Conservation (phyloP, 176 grass and related monocot genomes). For the Phragmites australis region DNA sequence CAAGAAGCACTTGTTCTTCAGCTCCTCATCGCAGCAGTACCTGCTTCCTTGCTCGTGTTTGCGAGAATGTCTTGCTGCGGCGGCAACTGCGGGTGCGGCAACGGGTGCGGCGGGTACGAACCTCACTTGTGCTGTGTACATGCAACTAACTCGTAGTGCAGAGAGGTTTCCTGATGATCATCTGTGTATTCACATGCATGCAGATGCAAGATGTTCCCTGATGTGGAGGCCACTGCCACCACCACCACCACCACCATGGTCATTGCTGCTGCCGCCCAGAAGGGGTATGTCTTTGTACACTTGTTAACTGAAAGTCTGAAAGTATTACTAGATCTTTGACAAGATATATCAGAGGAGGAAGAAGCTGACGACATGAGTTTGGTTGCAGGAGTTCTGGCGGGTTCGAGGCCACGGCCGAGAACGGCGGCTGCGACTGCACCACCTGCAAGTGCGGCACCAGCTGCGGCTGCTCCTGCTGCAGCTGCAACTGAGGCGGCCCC, state of each 20-base stretch:
- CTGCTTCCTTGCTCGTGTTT: background rate
- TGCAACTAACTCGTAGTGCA: no score
- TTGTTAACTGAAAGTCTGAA: background rate
- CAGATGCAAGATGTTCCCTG: constrained; percentile 72
- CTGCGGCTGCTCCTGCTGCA: constrained; percentile 70
- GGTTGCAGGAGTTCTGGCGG: constrained; percentile 46
- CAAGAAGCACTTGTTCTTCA: background rate
- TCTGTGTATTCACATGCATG: background rate
- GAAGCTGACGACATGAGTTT: background rate
- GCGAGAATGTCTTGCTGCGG: constrained; percentile 73
- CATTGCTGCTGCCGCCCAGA: constrained; percentile 40
- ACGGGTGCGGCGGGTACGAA: constrained; percentile 56
- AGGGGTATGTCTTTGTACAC: constrained; percentile 41
- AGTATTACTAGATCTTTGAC: no score
- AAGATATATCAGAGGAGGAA: background rate
- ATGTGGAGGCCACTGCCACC: constrained; percentile 52
- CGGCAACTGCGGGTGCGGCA: constrained; percentile 83
- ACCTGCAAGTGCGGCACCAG: constrained; percentile 75
- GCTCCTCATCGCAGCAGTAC: background rate
- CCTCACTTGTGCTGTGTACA: background rate
- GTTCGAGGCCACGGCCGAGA: constrained; percentile 52
- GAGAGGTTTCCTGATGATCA: no score
- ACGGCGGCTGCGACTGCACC: constrained; percentile 61
- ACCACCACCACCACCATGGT: constrained; percentile 43
- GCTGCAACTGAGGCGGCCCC: constrained; percentile 51